Base-by-base conservation (phyloP, 1,139 yeast genomes). In the Lodderomyces margitis region DNA sequence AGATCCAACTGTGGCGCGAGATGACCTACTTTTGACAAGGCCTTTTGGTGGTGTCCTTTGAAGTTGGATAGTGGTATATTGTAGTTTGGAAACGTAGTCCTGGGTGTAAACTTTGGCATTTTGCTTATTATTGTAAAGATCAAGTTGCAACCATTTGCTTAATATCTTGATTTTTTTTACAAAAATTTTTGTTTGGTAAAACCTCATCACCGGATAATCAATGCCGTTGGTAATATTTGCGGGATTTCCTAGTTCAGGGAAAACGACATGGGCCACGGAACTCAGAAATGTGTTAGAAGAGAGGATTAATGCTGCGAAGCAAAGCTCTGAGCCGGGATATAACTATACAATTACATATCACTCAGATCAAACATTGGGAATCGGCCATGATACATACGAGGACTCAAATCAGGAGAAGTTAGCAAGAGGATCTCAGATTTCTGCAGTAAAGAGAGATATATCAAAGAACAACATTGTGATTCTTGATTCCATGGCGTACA, bases 11-110 rank as follows among this genome's bases (percentile, higher is more conserved):
- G 92, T 0, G 94, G 89, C 2, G 92, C 81, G 30, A 88, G 62
- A 42, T 79, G 81, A 10, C 82, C 75, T 64, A 91, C 79, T 49
- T 72, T 75, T 37, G 81, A 77, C 28, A 92, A 67, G 0, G 97
- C 96, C 46, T 81, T 83, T 48, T 81, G 80, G 56, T 92, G 98
- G 58, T 91, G 97, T 11, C 97, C 97, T 53, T 88, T 88, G 64
- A 89, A 88, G 60, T 87, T 91, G 4, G 95, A 80, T 27, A 83
- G 62, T 0, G 82, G 74, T 12, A 89, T 75, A 43, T 80, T 79
- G 57, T 83, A 86, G 24, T 75, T 70, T 1, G 97, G 97, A 51
- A 86, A 80, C 14, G 61, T 47, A 38, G 59, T 51, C 37, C 80
- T 57, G 19, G 78, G 82, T 55, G 57, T 57, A 50, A 80, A 59